A percentile compares a stretch with the other conserved stretches of the same genome.
phyloP scores from a whole-genome alignment of 495 filamentous ascomycete genomes.

The Penicillium canescens region DNA sequence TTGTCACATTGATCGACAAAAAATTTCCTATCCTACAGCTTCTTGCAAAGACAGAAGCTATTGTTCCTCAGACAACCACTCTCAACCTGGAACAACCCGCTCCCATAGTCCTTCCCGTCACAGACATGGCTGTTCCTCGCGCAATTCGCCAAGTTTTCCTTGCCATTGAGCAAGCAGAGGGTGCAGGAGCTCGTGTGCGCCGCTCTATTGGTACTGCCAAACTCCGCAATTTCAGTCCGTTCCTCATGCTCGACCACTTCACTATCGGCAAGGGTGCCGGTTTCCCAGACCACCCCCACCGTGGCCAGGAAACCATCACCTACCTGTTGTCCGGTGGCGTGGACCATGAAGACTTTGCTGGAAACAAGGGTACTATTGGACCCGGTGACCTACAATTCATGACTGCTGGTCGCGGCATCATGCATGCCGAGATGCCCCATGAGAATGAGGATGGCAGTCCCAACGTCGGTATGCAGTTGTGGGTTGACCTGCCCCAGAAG shows the following conservation, averaged over 20 bases:
- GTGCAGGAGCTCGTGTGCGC: slow-evolving; percentile 83
- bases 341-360: slow-evolving; percentile 96
- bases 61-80: slow-evolving; percentile 5
- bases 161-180: slow-evolving; percentile 85
- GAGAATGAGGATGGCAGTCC: slow-evolving; percentile 73
- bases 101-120: slow-evolving; percentile 23
- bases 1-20: slow-evolving; percentile 9
- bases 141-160: slow-evolving; percentile 79
- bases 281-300: slow-evolving; percentile 84
- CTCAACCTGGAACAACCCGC: slow-evolving; percentile 2
- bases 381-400: slow-evolving; percentile 94
- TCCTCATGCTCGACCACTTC: slow-evolving; percentile 98
- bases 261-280: slow-evolving; percentile 76
- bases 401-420: slow-evolving; percentile 90
- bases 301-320: slow-evolving; percentile 85
- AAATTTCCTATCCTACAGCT: too few relatives aligned
- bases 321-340: slow-evolving; percentile 82
- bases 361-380: slow-evolving; percentile 81
- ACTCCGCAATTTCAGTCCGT: slow-evolving; percentile 85
- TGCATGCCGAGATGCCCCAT: slow-evolving; percentile 96
- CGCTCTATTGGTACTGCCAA: slow-evolving; percentile 84
- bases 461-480: slow-evolving; percentile 89
- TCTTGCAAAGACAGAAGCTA: slow-evolving; percentile 16
- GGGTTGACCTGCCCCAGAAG: slow-evolving; percentile 84
- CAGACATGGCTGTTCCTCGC: slow-evolving; percentile 68